Base-by-base conservation (phyloP, 2,329 filamentous ascomycete species). In the Nemania sp. region DNA sequence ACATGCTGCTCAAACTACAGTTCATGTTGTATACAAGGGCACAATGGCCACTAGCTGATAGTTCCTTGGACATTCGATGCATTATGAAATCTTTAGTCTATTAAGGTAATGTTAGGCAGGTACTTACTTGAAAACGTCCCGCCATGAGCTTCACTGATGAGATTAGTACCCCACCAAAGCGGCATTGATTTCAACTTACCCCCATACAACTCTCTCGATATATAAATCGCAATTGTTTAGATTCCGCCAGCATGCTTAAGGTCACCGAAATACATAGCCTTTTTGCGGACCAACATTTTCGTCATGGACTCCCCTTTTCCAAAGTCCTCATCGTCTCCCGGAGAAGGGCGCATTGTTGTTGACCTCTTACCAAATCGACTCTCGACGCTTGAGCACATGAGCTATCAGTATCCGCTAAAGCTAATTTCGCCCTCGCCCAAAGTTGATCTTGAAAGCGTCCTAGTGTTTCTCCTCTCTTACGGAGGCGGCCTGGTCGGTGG, bases 371-470 rank as follows among this genome's bases (percentile, higher is more conserved):
- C 92, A 30, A 86, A 86, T 26, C 80, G 82, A 22, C 82, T 82
- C 42, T 90, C 90, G 12, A 84, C 86, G 40, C 80, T 96, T 24
- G 83, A 86, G 56, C 83, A 80, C 26, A 82, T 96, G 61, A 86
- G 86, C 30, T 97, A 95, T 70, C 91, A 96, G 70, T 99, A 97
- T 67, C 94, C 94, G 1, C 80, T 99, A 41, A 99, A 99, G 72
- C 82, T 99, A 52, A 90, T 99, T 57, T 88, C 91, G 0, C 91
- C 93, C 1, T 80, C 86, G 12, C 83, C 88, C 9, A 77, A 86
- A 5, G 78, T 80, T 42, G 76, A 81, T 34, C 80, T 86, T 52
- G 79, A 81, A 60, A 89, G 89, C 52, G 80, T 91, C 7, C 83
- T 94, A 26, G 86, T 96, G 34, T 97, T 96, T 68, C 80, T 97